A percentile compares a stretch with the other conserved stretches of the same genome.
Conservation (phyloP, 2,329 filamentous ascomycete genomes). For the Alternaria ventricosa region DNA sequence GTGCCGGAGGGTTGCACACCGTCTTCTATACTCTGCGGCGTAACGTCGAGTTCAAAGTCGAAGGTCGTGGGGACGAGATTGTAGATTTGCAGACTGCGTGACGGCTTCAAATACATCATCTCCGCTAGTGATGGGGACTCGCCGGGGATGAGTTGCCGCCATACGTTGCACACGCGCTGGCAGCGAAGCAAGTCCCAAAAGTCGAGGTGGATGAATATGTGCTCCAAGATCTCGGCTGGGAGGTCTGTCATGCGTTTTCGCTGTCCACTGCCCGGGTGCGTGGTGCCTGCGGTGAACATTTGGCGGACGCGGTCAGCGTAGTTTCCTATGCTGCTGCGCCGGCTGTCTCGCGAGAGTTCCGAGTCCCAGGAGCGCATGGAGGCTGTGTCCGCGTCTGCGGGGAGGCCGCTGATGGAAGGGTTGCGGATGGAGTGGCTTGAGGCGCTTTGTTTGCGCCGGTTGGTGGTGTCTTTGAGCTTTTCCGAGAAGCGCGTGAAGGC, state of each 20-base stretch:
- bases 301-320: constrained; percentile 23
- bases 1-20: constrained; percentile 4
- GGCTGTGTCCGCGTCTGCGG: constrained; percentile 1
- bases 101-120: constrained; percentile 19
- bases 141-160: constrained; percentile 15
- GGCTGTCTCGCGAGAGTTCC: constrained; percentile 2
- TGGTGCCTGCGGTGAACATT: constrained; percentile 10
- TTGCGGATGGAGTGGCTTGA: constrained; percentile 3
- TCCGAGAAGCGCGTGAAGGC: constrained; percentile 22
- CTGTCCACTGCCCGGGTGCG: not conserved
- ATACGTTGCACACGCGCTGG: constrained; percentile 18
- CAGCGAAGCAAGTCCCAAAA: constrained; percentile 15
- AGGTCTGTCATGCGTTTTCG: constrained; percentile 12
- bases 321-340: constrained; percentile 22
- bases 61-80: constrained; percentile 14
- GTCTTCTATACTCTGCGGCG: not conserved
- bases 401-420: constrained; percentile 1
- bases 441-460: constrained; percentile 14
- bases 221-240: constrained; percentile 18
- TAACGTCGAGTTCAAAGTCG: constrained; percentile 15
- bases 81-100: constrained; percentile 18
- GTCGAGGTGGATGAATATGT: constrained; percentile 18
- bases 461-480: constrained; percentile 20
- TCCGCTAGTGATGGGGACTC: constrained; percentile 14
- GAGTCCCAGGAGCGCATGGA: constrained; percentile 2